Conservation (phyloP, 768 basidiomycete species). For the Hypsizygus marmoreus region DNA sequence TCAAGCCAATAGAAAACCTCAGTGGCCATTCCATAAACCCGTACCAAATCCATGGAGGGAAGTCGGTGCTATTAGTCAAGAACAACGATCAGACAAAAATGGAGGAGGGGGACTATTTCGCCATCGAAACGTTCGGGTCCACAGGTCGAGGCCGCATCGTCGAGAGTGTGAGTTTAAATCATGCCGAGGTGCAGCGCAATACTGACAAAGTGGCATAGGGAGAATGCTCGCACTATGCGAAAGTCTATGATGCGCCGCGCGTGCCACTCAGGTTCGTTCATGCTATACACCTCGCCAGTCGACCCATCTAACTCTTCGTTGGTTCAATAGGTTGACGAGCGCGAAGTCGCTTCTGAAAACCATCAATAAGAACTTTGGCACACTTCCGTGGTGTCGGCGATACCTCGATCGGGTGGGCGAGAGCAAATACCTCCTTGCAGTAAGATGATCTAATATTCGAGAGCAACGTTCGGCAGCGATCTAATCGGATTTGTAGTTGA, state of each 20-base stretch:
- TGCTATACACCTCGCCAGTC: neutral
- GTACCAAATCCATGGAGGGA: slow-evolving; percentile 93
- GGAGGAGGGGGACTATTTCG: slow-evolving; percentile 99
- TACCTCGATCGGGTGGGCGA: slow-evolving; percentile 94
- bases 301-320: slow-evolving; percentile 9
- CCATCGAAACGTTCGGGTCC: slow-evolving; percentile 98
- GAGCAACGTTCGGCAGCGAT: slow-evolving; percentile 1
- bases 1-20: slow-evolving; percentile 92
- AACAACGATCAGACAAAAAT: slow-evolving; percentile 92
- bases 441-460: slow-evolving; percentile 35
- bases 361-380: slow-evolving; percentile 93
- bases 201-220: slow-evolving; percentile 50
- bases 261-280: slow-evolving; percentile 68
- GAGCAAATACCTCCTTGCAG: slow-evolving; percentile 89
- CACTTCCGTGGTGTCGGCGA: slow-evolving; percentile 91
- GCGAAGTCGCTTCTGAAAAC: slow-evolving; percentile 85
- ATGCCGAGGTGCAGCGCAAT: slow-evolving; percentile 1
- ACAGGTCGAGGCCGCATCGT: slow-evolving; percentile 89
- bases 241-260: slow-evolving; percentile 65
- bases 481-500: slow-evolving; percentile 54
- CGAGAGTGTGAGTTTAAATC: slow-evolving; percentile 58
- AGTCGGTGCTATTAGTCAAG: slow-evolving; percentile 88
- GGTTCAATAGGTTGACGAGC: slow-evolving; percentile 61
- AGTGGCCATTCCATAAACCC: slow-evolving; percentile 92
- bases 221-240: slow-evolving; percentile 93